A percentile compares a stretch with the other conserved stretches of the same genome.
These are phyloP conservation scores for Fomitopsis pinicola DNA, from an alignment of 1,284 basidiomycete species.

Conservation along the genomic window DNA sequence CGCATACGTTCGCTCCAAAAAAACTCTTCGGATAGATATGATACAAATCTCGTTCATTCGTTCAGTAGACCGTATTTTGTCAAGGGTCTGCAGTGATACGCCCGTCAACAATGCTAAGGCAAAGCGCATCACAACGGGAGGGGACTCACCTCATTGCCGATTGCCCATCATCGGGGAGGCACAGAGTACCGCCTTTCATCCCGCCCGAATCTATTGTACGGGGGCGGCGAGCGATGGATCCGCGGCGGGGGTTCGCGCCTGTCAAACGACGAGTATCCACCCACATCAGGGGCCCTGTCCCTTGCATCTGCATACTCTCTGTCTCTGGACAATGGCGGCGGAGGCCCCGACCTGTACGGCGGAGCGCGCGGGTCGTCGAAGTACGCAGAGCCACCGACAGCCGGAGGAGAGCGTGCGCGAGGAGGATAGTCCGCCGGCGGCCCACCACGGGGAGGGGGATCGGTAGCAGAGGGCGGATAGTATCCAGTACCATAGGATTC, in stretches of 20 bases:
- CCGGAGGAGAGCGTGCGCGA: slow-evolving; percentile 18
- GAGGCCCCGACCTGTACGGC: slow-evolving; percentile 2
- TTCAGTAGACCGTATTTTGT: neutral
- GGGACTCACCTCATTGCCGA: neutral
- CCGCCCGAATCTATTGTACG: slow-evolving; percentile 19
- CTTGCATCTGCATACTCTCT: slow-evolving; percentile 20
- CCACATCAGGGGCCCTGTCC: slow-evolving; percentile 12
- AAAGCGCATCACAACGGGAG: neutral
- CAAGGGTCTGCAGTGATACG: neutral
- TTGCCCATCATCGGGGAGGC: slow-evolving; percentile 8
- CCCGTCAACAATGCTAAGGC: neutral
- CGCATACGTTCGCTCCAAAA: neutral
- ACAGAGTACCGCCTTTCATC: slow-evolving; percentile 24
- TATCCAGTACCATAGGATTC: slow-evolving; percentile 22
- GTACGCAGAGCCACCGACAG: slow-evolving; percentile 14
- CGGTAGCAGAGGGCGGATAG: slow-evolving; percentile 15
- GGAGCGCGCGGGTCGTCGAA: slow-evolving; percentile 21
- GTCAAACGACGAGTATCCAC: slow-evolving; percentile 21
- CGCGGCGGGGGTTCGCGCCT: slow-evolving; percentile 13
- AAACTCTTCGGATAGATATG: neutral
- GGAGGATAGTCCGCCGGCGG: slow-evolving; percentile 11
- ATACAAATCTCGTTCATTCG: neutral
- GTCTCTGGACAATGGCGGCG: slow-evolving; percentile 15
- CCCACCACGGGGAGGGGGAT: slow-evolving; percentile 9
- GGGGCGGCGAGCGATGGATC: slow-evolving; percentile 21